Conservation (phyloP, 306 rosid species). For the Gillenia trifoliata region DNA sequence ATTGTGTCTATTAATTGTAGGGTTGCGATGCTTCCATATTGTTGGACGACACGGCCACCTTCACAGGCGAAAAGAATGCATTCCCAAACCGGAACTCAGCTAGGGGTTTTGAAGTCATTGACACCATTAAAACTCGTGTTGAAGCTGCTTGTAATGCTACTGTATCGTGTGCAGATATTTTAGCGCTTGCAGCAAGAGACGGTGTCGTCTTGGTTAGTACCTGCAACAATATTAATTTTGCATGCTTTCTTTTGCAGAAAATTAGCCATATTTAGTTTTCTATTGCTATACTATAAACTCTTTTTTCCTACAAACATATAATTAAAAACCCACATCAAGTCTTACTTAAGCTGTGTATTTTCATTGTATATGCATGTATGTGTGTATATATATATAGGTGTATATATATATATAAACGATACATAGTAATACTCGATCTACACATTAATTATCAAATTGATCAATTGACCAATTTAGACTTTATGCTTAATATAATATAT, state of each 20-base stretch:
- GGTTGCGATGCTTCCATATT: conserved; percentile 75
- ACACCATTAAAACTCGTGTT: conserved; percentile 51
- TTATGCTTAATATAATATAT: too few relatives aligned
- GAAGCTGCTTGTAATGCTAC: conserved; percentile 66
- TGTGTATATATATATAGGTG: too few relatives aligned
- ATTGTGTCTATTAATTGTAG: conserved; percentile 17
- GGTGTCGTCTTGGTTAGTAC: conserved; percentile 46
- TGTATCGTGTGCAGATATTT: conserved; percentile 81
- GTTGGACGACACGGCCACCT: conserved; percentile 54
- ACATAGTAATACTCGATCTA: too few relatives aligned
- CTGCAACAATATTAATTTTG: neutral
- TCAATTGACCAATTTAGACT: too few relatives aligned
- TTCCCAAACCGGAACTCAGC: conserved; percentile 49
- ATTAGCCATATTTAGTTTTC: neutral
- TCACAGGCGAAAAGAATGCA: conserved; percentile 72
- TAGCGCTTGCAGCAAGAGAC: conserved; percentile 73
- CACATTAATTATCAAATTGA: too few relatives aligned
- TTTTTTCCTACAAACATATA: too few relatives aligned
- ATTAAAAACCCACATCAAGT: too few relatives aligned
- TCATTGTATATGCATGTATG: too few relatives aligned
- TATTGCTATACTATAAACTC: too few relatives aligned
- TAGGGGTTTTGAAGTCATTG: conserved; percentile 74
- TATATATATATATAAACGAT: too few relatives aligned
- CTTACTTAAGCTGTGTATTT: too few relatives aligned
- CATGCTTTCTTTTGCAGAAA: neutral